Percentiles rank a stretch among this genome's conserved stretches.
Evolutionary conservation across 345 rosid species (phyloP).

Genomic region (Mangifera indica): DNA sequence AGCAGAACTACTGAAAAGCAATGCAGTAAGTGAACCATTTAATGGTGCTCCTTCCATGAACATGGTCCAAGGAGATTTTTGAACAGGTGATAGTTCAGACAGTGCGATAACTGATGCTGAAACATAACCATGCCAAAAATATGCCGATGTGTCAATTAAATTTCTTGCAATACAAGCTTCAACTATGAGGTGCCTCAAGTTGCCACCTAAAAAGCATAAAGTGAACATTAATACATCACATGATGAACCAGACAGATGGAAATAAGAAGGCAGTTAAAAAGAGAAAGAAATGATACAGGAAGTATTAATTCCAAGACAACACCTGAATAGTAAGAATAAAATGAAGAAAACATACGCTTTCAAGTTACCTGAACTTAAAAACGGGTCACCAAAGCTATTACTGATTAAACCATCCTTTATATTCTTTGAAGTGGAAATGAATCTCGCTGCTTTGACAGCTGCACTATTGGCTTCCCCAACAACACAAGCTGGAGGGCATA

Average conservation of each 20-base stretch:
- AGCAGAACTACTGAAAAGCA: conserved; percentile 51
- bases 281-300: neutral
- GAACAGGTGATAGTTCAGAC: conserved; percentile 36
- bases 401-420: conserved; percentile 25
- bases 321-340: neutral
- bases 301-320: neutral
- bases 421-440: conserved; percentile 36
- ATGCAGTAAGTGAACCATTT: conserved; percentile 41
- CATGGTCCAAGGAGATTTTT: conserved; percentile 52
- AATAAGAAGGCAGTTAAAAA: conserved; percentile 4
- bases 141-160: conserved; percentile 55
- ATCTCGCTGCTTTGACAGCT: conserved; percentile 50
- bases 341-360: conserved; percentile 9
- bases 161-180: conserved; percentile 75
- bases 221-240: neutral
- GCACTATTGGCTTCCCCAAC: conserved; percentile 48
- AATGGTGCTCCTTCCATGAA: conserved; percentile 60
- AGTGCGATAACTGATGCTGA: conserved; percentile 35
- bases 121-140: conserved; percentile 63
- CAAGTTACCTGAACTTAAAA: conserved; percentile 36
- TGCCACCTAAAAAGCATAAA: conserved; percentile 46
- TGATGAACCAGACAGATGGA: neutral
- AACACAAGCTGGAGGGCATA: conserved; percentile 53
- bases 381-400: conserved; percentile 21
- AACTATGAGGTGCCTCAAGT: conserved; percentile 67